Conservation (phyloP, 495 filamentous ascomycete genomes). For the Penicillium goetzii region DNA sequence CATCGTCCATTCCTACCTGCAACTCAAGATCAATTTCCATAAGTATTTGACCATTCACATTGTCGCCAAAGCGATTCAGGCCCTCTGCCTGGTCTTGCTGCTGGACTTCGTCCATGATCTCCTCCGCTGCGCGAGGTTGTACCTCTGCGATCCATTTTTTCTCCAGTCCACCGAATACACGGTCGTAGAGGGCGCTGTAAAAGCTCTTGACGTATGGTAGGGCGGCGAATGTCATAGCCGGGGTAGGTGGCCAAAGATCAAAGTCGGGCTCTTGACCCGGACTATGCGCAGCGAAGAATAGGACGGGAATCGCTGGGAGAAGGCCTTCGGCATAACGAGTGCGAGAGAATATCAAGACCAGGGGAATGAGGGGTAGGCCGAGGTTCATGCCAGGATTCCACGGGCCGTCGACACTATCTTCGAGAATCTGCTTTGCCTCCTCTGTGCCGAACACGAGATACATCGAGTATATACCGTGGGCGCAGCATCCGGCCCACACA, state of each 20-base stretch:
- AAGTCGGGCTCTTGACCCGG: conserved; percentile 48
- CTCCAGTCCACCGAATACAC: conserved; percentile 64
- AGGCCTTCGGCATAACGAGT: conserved; percentile 61
- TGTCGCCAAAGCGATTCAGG: conserved; percentile 43
- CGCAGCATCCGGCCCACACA: conserved; percentile 57
- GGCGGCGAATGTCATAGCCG: conserved; percentile 67
- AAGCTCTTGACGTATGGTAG: conserved; percentile 69
- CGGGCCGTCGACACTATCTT: conserved; percentile 40
- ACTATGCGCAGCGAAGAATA: conserved; percentile 60
- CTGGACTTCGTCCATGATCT: conserved; percentile 50
- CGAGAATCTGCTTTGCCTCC: conserved; percentile 57
- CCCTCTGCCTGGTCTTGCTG: conserved; percentile 50
- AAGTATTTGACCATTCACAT: conserved; percentile 44
- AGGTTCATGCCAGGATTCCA: conserved; percentile 52
- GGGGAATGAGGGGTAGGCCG: conserved; percentile 65
- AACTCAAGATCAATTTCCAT: conserved; percentile 52
- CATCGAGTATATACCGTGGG: conserved; percentile 63
- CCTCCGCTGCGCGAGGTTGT: conserved; percentile 60
- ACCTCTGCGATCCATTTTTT: conserved; percentile 67
- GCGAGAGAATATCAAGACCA: conserved; percentile 61
- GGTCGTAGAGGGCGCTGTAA: conserved; percentile 70
- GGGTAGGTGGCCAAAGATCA: conserved; percentile 72
- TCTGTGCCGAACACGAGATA: conserved; percentile 65
- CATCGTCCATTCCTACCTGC: conserved; percentile 47
- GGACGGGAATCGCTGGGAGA: conserved; percentile 63